Evolutionary conservation across 78 protist genomes (phyloP), one percentile per base, ranked within the genome.

Genomic region (Diacronema lutheri): DNA sequence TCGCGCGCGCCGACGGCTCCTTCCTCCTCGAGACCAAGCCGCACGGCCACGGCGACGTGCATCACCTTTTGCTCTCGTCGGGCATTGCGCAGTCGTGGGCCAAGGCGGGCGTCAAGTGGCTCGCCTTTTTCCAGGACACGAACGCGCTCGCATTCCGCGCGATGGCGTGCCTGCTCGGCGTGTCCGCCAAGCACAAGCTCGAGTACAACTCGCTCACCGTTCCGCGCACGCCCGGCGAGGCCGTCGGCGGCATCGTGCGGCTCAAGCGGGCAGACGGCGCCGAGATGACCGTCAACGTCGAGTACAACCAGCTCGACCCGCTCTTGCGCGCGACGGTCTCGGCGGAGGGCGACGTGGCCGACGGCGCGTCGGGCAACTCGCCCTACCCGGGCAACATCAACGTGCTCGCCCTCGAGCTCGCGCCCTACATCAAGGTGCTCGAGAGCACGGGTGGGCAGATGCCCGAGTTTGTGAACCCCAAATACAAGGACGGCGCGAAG

Each of bases 1-100:
- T 90, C 38, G 90, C 73, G 26, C 7, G 81, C n/a, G 31, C 65
- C 55, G 20, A 40, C 73, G 73, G 64, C 65, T 19, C 23, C 62
- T 88, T 23, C 78, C 31, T 4, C 44, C 20, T 88, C 38, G 65
- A 76, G 40, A 84, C 91, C 5, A 92, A 92, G 79, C 94, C 94
- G 3, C 90, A 86, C 85, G 94, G 94, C 11, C 94, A 92, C 87
- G 94, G 94, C 21, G 94, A 89, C 78, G 94, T 92, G 50, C 94
- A 92, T 64, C 0, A 25, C 29, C 88, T 92, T 10, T 33, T 92
- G 40, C 80, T 61, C 58, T 25, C 44, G 23, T 21, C 84, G 13
- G 93, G 68, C 1, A 4, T 76, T 65, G 64, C 64, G 20, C 13
- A 0, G 10, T 0, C 11, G 19, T 29, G 38, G 23, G 41, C 9